A percentile compares a stretch with the other conserved stretches of the same genome.
These are phyloP conservation scores for Aspergillus ochraceoroseus DNA, from an alignment of 2,329 filamentous ascomycete species.

Conservation along the genomic window DNA sequence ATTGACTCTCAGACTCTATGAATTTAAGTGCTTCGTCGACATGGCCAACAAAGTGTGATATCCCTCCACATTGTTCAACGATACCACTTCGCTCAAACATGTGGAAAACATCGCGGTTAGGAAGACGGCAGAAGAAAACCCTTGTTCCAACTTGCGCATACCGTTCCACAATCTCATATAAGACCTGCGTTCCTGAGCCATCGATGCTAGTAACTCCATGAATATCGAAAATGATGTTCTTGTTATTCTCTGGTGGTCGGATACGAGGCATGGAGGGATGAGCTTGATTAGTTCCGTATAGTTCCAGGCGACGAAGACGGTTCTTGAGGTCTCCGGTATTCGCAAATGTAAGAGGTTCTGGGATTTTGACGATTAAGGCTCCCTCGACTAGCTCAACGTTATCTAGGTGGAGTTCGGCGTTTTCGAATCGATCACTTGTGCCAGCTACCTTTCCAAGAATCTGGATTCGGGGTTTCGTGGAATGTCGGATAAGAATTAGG, in stretches of 20 bases:
- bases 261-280: slow-evolving; percentile 84
- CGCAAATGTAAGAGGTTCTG: slow-evolving; percentile 91
- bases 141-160: slow-evolving; percentile 71
- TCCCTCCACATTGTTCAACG: slow-evolving; percentile 73
- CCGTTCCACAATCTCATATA: slow-evolving; percentile 77
- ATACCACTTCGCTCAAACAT: slow-evolving; percentile 78
- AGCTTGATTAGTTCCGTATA: slow-evolving; percentile 78
- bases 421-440: slow-evolving; percentile 72
- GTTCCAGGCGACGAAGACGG: slow-evolving; percentile 73
- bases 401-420: slow-evolving; percentile 68
- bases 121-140: slow-evolving; percentile 53
- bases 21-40: slow-evolving; percentile 79
- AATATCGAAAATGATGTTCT: slow-evolving; percentile 93
- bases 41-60: slow-evolving; percentile 70
- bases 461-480: slow-evolving; percentile 88
- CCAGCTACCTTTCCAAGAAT: slow-evolving; percentile 86
- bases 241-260: slow-evolving; percentile 71
- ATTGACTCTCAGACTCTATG: slow-evolving; percentile 64
- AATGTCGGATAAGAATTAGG: slow-evolving; percentile 81
- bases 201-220: slow-evolving; percentile 96
- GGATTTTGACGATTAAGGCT: slow-evolving; percentile 93
- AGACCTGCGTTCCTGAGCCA: slow-evolving; percentile 84
- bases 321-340: slow-evolving; percentile 91
- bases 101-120: slow-evolving; percentile 58
- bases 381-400: slow-evolving; percentile 84